These are phyloP conservation scores for Didymellaceae sp. DNA, from an alignment of 2,329 filamentous ascomycete genomes.

Conservation along the genomic window DNA sequence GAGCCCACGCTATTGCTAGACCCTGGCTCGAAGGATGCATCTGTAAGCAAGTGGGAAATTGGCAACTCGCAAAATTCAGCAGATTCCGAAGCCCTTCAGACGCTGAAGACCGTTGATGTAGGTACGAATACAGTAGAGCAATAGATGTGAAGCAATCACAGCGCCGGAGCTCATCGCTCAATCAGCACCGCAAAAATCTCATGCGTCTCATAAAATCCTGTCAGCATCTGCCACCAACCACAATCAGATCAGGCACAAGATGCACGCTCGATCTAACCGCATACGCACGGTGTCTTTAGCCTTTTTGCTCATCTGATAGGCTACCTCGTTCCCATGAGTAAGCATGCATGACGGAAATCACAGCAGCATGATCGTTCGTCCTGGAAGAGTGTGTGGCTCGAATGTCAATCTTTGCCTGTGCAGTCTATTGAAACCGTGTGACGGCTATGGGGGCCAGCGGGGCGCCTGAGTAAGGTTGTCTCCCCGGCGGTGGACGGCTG, in stretches of 20 bases:
- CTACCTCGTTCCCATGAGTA: background rate
- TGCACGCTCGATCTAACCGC: background rate
- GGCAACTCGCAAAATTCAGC: slow-evolving; percentile 1
- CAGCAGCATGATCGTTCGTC: background rate
- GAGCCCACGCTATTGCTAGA: background rate
- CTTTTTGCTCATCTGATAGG: too few relatives aligned
- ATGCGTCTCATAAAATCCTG: background rate
- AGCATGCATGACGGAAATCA: background rate
- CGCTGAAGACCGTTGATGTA: background rate
- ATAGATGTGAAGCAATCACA: too few relatives aligned
- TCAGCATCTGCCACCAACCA: background rate
- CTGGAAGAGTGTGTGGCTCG: background rate
- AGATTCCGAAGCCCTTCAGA: background rate
- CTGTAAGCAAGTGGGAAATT: slow-evolving; percentile 8
- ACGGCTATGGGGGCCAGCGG: background rate
- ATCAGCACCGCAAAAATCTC: too few relatives aligned
- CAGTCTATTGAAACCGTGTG: background rate
- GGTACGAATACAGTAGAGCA: too few relatives aligned
- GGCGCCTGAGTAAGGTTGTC: slow-evolving; percentile 7
- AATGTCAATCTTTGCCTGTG: slow-evolving; percentile 3
- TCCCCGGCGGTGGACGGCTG: too few relatives aligned
- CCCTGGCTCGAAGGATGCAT: slow-evolving; percentile 7
- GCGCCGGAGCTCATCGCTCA: too few relatives aligned
- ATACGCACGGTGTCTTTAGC: background rate
- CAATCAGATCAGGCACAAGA: background rate